Evolutionary conservation across 768 basidiomycete species (phyloP).

Genomic region (Agaricus subrufescens): DNA sequence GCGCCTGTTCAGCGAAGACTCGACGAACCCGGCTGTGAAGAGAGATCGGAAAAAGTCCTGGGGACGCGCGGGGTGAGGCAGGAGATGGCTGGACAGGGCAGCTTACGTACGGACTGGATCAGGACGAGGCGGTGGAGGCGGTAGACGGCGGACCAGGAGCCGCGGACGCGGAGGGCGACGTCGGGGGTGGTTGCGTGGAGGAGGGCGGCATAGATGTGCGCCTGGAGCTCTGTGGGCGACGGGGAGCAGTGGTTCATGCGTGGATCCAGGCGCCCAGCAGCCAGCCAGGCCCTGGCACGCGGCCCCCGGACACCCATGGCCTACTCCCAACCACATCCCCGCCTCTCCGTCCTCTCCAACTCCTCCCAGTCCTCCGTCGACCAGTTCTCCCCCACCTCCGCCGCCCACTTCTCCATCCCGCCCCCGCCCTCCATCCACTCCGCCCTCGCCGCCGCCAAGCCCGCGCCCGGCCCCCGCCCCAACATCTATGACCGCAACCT

Average conservation of each 20-base stretch:
- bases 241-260: conserved; percentile 36
- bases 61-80: conserved; percentile 10
- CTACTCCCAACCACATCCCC: conserved; percentile 59
- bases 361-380: conserved; percentile 52
- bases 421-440: conserved; percentile 47
- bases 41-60: conserved; percentile 87
- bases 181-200: conserved; percentile 71
- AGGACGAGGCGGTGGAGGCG: conserved; percentile 80
- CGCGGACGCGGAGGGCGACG: conserved; percentile 65
- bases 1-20: conserved; percentile 39
- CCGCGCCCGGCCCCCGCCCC: conserved; percentile 38
- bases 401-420: conserved; percentile 68
- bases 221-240: conserved; percentile 56
- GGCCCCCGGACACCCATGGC: conserved; percentile 29
- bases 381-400: conserved; percentile 52
- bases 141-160: conserved; percentile 69
- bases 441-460: conserved; percentile 27
- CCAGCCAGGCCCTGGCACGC: conserved; percentile 1
- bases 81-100: neutral
- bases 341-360: conserved; percentile 64
- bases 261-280: conserved; percentile 3
- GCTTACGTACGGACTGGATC: conserved; percentile 65
- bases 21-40: conserved; percentile 76
- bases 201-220: conserved; percentile 74
- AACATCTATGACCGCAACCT: conserved; percentile 88